These are phyloP conservation scores for Coemansia sp. DNA, from an alignment of 192 early-diverging fungal genomes.

Conservation along the genomic window DNA sequence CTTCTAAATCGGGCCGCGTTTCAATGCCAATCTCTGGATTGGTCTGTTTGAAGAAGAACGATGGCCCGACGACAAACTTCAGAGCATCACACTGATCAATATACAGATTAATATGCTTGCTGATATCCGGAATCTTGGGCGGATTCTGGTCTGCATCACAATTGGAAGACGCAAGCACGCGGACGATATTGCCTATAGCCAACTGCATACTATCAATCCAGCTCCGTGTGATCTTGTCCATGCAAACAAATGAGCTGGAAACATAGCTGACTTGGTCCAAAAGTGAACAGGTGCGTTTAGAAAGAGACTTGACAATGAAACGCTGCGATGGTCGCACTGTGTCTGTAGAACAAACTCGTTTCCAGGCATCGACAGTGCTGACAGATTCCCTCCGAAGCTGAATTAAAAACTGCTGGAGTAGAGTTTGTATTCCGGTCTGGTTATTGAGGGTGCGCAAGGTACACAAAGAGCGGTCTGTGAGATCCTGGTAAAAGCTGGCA, in stretches of 20 bases:
- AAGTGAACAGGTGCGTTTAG: constrained; percentile 11
- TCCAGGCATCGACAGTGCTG: constrained; percentile 19
- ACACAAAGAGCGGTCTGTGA: constrained; percentile 19
- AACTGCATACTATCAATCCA: constrained; percentile 28
- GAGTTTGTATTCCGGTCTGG: constrained; percentile 7
- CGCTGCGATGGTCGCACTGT: constrained; percentile 11
- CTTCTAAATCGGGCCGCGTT: constrained; percentile 36
- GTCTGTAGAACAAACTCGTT: background rate
- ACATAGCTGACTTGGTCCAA: constrained; percentile 19
- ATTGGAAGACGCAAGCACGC: background rate
- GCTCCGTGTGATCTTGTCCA: constrained; percentile 16
- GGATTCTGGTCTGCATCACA: background rate
- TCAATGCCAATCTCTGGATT: constrained; percentile 33
- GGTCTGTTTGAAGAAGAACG: constrained; percentile 31
- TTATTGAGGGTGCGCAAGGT: constrained; percentile 23
- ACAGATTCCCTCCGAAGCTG: constrained; percentile 39
- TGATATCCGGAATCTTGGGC: background rate
- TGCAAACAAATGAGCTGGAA: constrained; percentile 9
- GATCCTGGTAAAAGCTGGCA: constrained; percentile 3
- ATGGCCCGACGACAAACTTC: constrained; percentile 26
- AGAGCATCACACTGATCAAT: background rate
- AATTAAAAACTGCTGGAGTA: constrained; percentile 33
- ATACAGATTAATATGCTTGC: background rate
- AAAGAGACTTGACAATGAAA: constrained; percentile 16
- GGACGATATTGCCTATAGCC: background rate